Evolutionary conservation across 257 asterid genomes (phyloP).

Genomic region (Solanum neorickii): DNA sequence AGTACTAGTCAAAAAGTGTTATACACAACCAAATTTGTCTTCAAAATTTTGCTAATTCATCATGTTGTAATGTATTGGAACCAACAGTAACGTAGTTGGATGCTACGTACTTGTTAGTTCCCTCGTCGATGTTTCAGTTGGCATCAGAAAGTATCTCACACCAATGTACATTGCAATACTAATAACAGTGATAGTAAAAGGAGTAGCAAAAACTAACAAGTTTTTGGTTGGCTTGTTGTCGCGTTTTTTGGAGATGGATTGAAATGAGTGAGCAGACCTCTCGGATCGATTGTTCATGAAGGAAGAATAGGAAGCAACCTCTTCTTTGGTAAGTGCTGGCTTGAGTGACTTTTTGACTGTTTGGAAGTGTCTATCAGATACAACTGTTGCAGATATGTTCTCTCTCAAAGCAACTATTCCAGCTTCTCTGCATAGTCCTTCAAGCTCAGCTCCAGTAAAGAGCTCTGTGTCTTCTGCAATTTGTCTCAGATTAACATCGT

Average conservation of each 20-base stretch:
- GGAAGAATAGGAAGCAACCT: conserved; percentile 47
- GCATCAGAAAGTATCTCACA: conserved; percentile 15
- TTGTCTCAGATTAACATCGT: conserved; percentile 48
- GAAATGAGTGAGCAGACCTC: conserved; percentile 4
- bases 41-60: neutral
- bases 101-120: conserved; percentile 26
- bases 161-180: conserved; percentile 16
- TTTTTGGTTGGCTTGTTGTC: conserved; percentile 13
- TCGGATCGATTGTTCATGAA: conserved; percentile 37
- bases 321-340: conserved; percentile 59
- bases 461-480: conserved; percentile 67
- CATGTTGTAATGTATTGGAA: neutral
- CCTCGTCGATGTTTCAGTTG: neutral
- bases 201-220: conserved; percentile 11
- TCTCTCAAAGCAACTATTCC: conserved; percentile 86
- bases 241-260: conserved; percentile 1
- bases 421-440: conserved; percentile 79
- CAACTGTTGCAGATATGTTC: conserved; percentile 59
- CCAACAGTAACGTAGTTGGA: neutral
- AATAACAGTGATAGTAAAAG: conserved; percentile 19
- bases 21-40: neutral
- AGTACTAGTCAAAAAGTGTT: neutral
- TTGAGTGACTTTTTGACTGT: conserved; percentile 40
- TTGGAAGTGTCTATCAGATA: conserved; percentile 58
- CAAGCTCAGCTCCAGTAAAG: conserved; percentile 87